These are phyloP conservation scores for Platanthera zijinensis DNA, from an alignment of 106 monocot species.

Conservation along the genomic window DNA sequence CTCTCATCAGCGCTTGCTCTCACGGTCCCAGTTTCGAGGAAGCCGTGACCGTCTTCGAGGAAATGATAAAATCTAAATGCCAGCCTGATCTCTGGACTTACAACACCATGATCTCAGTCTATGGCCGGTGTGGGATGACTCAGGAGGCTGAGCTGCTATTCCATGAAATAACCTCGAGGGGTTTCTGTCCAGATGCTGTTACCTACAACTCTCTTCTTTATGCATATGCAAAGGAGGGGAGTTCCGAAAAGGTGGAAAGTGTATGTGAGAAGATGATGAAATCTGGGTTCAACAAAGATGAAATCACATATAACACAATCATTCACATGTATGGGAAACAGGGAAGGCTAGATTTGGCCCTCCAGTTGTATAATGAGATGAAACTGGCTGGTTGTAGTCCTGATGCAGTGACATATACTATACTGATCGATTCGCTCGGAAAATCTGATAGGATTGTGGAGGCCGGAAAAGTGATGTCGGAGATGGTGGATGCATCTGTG, in stretches of 20 bases:
- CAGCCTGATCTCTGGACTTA: constrained; percentile 94
- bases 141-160: constrained; percentile 50
- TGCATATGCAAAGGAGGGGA: constrained; percentile 64
- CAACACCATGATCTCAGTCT: constrained; percentile 78
- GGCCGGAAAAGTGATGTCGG: constrained; percentile 64
- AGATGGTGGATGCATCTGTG: constrained; percentile 59
- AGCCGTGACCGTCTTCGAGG: constrained; percentile 44
- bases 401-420: constrained; percentile 83
- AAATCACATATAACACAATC: constrained; percentile 94
- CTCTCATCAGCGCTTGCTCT: constrained; percentile 76
- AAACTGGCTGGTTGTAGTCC: constrained; percentile 51
- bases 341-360: constrained; percentile 52
- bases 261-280: constrained; percentile 68
- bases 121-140: constrained; percentile 53
- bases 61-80: constrained; percentile 55
- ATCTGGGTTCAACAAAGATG: constrained; percentile 73
- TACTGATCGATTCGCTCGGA: constrained; percentile 82
- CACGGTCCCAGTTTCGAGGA: constrained; percentile 43
- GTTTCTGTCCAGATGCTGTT: constrained; percentile 77
- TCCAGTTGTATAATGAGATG: constrained; percentile 64
- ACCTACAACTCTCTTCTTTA: constrained; percentile 84
- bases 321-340: constrained; percentile 94
- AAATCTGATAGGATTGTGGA: constrained; percentile 55
- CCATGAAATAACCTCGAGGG: constrained; percentile 46
- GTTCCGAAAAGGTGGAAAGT: constrained; percentile 36